Evolutionary conservation across 805 yeast species (phyloP), one percentile per base, ranked within the genome.

Genomic region (Tetrapisispora taiwanensis): DNA sequence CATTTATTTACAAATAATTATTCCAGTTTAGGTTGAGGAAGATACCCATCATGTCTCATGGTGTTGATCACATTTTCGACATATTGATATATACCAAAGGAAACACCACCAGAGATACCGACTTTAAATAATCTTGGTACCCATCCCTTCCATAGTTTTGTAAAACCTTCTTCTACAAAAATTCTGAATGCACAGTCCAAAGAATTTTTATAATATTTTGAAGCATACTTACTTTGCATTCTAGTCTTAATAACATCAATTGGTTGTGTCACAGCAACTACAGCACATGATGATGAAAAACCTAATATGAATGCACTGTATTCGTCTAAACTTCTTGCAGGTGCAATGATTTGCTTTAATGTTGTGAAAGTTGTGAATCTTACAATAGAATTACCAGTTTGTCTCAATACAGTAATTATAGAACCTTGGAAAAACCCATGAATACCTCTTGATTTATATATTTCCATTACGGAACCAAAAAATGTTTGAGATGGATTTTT

Each of bases 221-320:
- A 71, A n/a, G 82, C 78, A 56, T 80, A 77, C 54, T 79, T 76
- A 55, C 87, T 76, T 63, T 88, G 96, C 76, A 88, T 76, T 56
- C 95, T 75, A 2, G 96, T 77, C 66, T 89, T 89, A 39, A 89
- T 65, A 2, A 86, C 85, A 65, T 89, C 97, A 26, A 89, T 68
- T 0, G 97, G 97, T 65, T 87, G 97, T 0, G 95, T 89, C 0
- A 75, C 67, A 0, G 75, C 77, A 19, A 86, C 84, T 26, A 85
- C 94, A 0, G 87, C 82, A 3, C 74, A 63, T 0, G 92, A 79
- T 2, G 94, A 77, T 1, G 76, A 69, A 10, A 80, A 65, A 5
- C 92, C 87, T 9, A 79, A 46, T 0, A 56, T 62, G 28, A 59
- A 59, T 1, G 69, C 60, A 13, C 66, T 47, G 37, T 62, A 55